Base-by-base conservation (phyloP, 805 yeast genomes). In the Pichia membranifaciens region DNA sequence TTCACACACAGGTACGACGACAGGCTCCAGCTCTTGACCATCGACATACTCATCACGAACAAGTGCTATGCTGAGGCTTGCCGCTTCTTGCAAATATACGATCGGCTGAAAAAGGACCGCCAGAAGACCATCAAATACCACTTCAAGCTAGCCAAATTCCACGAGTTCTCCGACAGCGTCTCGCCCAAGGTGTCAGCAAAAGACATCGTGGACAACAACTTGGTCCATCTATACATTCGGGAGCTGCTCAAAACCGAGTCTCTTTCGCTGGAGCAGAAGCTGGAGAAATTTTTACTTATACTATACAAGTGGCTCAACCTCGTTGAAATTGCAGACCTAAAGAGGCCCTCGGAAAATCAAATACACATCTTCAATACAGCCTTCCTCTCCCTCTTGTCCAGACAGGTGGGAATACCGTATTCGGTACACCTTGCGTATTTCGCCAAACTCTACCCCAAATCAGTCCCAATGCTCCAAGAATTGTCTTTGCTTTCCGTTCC, bases 31-130 rank as follows among this genome's bases (percentile, higher is more conserved):
- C 37, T 49, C 7, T 29, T 51, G 9, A 56, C 56, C 21, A 48
- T 61, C 22, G 51, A 54, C 13, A 23, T 53, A 4, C 43, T 61
- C 13, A 48, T 54, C 4, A 49, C 51, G 17, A 50, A 51, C 42
- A 44, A 43, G 8, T 44, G 49, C 21, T 34, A 44, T 12, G 28
- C 13, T 16, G 51, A 54, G n/a, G 57, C 62, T 2, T 38, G 43
- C n/a, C 38, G 38, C 1, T 55, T 49, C 34, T 39, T 58, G 13
- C 16, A 48, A 12, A n/a, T 52, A 15, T 36, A 35, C 20, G 37
- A 47, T 28, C 23, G 17, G 13, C 16, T 37, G 5, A 3, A 38
- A 13, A 32, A 17, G 7, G 17, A 9, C 20, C 2, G 34, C 9
- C 21, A 21, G 7, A 28, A 34, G 18, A 10, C 32, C 12, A 20